A percentile compares a stretch with the other conserved stretches of the same genome.
These are phyloP conservation scores for Candida ficus DNA, from an alignment of 805 yeast genomes.

Conservation along the genomic window DNA sequence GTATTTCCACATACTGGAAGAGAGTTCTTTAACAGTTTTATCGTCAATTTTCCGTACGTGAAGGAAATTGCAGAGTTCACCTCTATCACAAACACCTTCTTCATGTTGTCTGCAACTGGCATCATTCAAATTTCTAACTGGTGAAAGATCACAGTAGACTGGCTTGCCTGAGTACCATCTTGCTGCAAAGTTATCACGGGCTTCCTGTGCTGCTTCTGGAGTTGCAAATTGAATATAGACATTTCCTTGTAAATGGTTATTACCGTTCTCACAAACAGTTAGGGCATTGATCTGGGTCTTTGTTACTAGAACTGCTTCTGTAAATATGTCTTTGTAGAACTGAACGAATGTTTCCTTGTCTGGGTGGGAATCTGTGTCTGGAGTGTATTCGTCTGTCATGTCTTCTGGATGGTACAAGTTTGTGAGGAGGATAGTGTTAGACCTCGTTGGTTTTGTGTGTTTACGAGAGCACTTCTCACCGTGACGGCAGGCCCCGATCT, in stretches of 20 bases:
- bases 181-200: slow-evolving; percentile 57
- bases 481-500: slow-evolving; percentile 91
- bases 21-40: slow-evolving; percentile 38
- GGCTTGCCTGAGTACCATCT: slow-evolving; percentile 84
- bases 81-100: slow-evolving; percentile 67
- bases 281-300: slow-evolving; percentile 50
- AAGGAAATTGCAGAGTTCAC: slow-evolving; percentile 82
- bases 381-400: slow-evolving; percentile 22
- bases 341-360: slow-evolving; percentile 44
- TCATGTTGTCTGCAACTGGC: slow-evolving; percentile 76
- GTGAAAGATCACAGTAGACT: slow-evolving; percentile 71
- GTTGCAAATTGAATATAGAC: slow-evolving; percentile 64
- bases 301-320: slow-evolving; percentile 43
- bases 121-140: slow-evolving; percentile 64
- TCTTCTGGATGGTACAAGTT: slow-evolving; percentile 61
- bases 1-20: slow-evolving; percentile 33
- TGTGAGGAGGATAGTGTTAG: slow-evolving; percentile 60
- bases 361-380: slow-evolving; percentile 21
- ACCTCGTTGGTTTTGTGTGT: slow-evolving; percentile 60
- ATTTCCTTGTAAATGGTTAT: slow-evolving; percentile 80
- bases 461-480: slow-evolving; percentile 81
- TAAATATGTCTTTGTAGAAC: slow-evolving; percentile 67
- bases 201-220: slow-evolving; percentile 53
- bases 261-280: slow-evolving; percentile 77
- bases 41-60: slow-evolving; percentile 59